Evolutionary conservation across 305 asterid genomes (phyloP).

Genomic region (Solanum hybrid): DNA sequence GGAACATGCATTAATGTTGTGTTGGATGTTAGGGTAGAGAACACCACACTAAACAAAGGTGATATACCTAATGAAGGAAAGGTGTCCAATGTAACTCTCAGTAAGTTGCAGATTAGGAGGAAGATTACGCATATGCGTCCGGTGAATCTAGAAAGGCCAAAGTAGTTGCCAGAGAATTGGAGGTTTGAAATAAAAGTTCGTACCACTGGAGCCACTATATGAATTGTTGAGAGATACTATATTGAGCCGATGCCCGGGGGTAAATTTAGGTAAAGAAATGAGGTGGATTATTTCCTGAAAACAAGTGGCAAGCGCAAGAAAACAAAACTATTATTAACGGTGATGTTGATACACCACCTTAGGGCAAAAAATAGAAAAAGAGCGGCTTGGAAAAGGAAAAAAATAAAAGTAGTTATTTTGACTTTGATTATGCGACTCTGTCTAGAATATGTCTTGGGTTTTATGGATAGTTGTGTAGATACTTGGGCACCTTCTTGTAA

Average conservation of each 20-base stretch:
- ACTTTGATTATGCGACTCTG: background rate
- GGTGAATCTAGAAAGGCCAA: background rate
- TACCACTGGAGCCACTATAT: background rate
- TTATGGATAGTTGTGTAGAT: background rate
- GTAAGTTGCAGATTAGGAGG: background rate
- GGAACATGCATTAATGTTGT: background rate
- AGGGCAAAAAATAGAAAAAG: background rate
- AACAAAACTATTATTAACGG: background rate
- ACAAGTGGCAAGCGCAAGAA: background rate
- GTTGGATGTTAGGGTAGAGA: background rate
- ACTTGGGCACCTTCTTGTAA: background rate
- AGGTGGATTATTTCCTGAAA: background rate
- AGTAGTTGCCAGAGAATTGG: background rate
- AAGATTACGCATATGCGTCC: background rate
- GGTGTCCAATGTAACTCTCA: background rate
- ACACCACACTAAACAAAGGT: background rate
- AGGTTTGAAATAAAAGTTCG: background rate
- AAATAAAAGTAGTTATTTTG: no score
- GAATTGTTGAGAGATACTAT: background rate
- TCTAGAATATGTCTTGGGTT: background rate
- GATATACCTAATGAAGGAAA: background rate
- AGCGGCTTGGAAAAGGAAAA: background rate
- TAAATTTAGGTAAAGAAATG: background rate
- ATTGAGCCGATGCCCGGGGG: background rate
- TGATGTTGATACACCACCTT: background rate